These are phyloP conservation scores for Radiomyces spectabilis DNA, from an alignment of 192 early-diverging fungal species.

Conservation along the genomic window DNA sequence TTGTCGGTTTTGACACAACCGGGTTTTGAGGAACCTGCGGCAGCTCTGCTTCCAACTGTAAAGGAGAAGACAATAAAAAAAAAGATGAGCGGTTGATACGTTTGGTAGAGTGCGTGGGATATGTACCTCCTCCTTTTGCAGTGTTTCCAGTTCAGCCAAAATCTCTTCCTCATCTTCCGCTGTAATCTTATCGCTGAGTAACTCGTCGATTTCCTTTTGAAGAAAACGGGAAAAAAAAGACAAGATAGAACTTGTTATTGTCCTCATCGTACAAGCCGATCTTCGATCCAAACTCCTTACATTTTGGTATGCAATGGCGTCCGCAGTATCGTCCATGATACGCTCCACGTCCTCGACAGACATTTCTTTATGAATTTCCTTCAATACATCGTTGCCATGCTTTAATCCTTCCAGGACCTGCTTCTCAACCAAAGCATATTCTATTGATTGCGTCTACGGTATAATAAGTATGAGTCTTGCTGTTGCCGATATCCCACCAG, in stretches of 20 bases:
- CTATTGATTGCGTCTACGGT: conserved; percentile 75
- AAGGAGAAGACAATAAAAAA: background rate
- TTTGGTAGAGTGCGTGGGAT: background rate
- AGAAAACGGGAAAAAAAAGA: background rate
- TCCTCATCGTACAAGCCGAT: background rate
- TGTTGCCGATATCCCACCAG: too few relatives aligned
- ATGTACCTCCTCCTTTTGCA: conserved; percentile 37
- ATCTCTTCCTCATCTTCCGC: conserved; percentile 85
- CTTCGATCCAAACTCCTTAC: conserved; percentile 27
- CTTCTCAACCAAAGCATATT: conserved; percentile 89
- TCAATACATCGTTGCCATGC: conserved; percentile 80
- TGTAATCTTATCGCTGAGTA: conserved; percentile 67
- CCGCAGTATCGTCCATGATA: conserved; percentile 94
- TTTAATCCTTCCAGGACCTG: conserved; percentile 80
- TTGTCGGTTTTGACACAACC: background rate
- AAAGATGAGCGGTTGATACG: background rate
- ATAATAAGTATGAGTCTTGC: too few relatives aligned
- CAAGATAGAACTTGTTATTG: background rate
- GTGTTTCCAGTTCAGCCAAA: conserved; percentile 67
- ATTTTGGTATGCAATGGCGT: conserved; percentile 93
- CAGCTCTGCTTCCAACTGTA: background rate
- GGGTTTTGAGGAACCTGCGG: background rate
- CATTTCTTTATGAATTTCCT: conserved; percentile 78
- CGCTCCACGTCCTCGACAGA: conserved; percentile 87
- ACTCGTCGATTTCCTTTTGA: conserved; percentile 74